Base-by-base conservation (phyloP, 2,329 filamentous ascomycete genomes). In the Alternaria longipes region DNA sequence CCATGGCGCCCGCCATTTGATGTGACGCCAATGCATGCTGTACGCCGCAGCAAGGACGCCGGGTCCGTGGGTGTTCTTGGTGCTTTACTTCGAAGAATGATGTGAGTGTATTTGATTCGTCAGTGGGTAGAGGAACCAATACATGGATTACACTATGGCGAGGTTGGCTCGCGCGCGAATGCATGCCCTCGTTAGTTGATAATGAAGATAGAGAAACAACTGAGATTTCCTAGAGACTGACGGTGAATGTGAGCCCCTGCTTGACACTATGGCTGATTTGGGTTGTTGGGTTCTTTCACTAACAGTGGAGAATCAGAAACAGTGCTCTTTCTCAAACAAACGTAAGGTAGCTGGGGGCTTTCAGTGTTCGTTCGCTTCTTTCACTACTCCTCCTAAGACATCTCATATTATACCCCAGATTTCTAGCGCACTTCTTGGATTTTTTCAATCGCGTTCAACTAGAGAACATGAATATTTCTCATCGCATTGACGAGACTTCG, bases 1-100 rank as follows among this genome's bases (percentile, higher is more conserved):
- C 44, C 45, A 44, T 20, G 51, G 56, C 28, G 40, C 40, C 12
- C 51, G 44, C 44, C 45, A 42, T 30, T 59, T 59, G 22, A 59
- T 51, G 36, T 51, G 51, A 28, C 57, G 51, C 51, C 51, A 59
- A 32, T 59, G 57, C 57, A 59, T 59, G 44, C 6, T 42, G 42
- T n/a, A 34, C 24, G 14, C 11, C n/a, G 14, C 9, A 20, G 28
- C 18, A 36, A 38, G 9, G 20, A 18, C 6, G 16, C 12, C 8
- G 18, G n/a, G 18, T 9, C n/a, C 16, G 12, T 8, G 24, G 9
- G 18, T 24, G 16, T 36, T n/a, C 20, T 14, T 9, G 16, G 24
- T 24, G 12, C n/a, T 22, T n/a, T 16, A 8, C 24, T 30, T 24
- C 1, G 1, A n/a, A 18, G 22, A 5, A 44, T 8, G 18, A 8